These are phyloP conservation scores for Ogataea kodamae DNA, from an alignment of 805 yeast genomes.

Conservation along the genomic window DNA sequence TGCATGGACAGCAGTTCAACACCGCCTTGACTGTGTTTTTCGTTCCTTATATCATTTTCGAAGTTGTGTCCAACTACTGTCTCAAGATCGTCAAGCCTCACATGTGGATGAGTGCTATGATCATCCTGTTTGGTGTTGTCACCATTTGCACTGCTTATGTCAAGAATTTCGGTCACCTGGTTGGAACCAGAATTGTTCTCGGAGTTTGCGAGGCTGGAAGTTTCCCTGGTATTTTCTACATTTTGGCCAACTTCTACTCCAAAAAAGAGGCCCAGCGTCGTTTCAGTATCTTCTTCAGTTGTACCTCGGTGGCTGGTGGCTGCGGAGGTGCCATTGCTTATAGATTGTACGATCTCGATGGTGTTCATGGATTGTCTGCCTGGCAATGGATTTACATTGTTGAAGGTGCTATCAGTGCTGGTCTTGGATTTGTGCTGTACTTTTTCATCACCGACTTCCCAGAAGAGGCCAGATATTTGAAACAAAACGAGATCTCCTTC, in stretches of 20 bases:
- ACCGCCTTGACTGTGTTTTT: constrained; percentile 66
- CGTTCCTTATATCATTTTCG: constrained; percentile 65
- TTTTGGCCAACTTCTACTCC: constrained; percentile 62
- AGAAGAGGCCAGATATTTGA: constrained; percentile 57
- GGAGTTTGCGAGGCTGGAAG: constrained; percentile 70
- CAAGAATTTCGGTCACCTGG: constrained; percentile 52
- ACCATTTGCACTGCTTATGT: constrained; percentile 66
- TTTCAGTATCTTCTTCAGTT: constrained; percentile 64
- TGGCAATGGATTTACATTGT: constrained; percentile 47
- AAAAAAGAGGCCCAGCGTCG: constrained; percentile 65
- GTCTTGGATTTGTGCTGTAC: constrained; percentile 31
- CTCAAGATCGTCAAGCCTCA: constrained; percentile 61
- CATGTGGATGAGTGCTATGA: constrained; percentile 56
- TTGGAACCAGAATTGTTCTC: constrained; percentile 59
- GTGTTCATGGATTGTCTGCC: constrained; percentile 38
- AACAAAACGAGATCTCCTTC: constrained; percentile 48
- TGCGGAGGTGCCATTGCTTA: constrained; percentile 74
- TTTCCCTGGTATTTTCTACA: constrained; percentile 73
- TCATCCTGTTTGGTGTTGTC: constrained; percentile 60
- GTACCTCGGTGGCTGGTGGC: constrained; percentile 75
- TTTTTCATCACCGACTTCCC: constrained; percentile 70
- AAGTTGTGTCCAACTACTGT: constrained; percentile 59
- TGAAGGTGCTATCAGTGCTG: constrained; percentile 36
- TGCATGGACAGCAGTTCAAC: constrained; percentile 59
- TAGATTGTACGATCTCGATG: constrained; percentile 54